Conservation (phyloP, 176 grass and related monocot genomes). For the Aegilops tauschii region DNA sequence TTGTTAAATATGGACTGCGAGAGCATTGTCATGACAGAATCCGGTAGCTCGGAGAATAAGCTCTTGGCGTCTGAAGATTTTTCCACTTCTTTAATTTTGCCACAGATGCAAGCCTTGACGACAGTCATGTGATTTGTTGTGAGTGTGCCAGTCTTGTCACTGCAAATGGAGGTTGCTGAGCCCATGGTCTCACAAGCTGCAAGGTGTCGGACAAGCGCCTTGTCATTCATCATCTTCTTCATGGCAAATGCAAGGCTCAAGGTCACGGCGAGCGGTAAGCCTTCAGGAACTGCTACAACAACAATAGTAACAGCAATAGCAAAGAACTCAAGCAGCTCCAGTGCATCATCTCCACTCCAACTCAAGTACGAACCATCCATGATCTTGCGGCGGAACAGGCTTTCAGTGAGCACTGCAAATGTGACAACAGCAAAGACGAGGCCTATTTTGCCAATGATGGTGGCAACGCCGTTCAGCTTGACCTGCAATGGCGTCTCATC, state of each 20-base stretch:
- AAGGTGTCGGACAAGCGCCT: constrained; percentile 84
- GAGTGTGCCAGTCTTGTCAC: constrained; percentile 93
- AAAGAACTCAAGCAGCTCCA: constrained; percentile 88
- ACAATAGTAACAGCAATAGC: constrained; percentile 93
- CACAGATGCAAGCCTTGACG: constrained; percentile 89
- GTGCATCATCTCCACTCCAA: constrained; percentile 82
- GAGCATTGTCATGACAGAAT: constrained; percentile 54
- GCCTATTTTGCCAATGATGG: constrained; percentile 93
- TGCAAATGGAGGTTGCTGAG: constrained; percentile 87
- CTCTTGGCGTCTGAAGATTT: constrained; percentile 34
- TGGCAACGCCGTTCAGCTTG: constrained; percentile 89
- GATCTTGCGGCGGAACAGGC: constrained; percentile 65
- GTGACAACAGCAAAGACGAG: constrained; percentile 84
- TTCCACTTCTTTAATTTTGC: constrained; percentile 62
- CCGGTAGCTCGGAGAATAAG: constrained; percentile 54
- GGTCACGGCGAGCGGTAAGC: constrained; percentile 85
- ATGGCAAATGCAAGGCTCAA: constrained; percentile 97
- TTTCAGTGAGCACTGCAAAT: constrained; percentile 81
- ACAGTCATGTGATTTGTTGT: constrained; percentile 97
- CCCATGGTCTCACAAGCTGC: constrained; percentile 97
- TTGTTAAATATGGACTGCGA: constrained; percentile 89
- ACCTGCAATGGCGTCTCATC: constrained; percentile 97
- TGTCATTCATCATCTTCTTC: constrained; percentile 99
- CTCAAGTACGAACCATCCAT: constrained; percentile 57
- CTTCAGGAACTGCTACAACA: constrained; percentile 89